phyloP scores from a whole-genome alignment of 352 stramenopile species.

The Globisporangium recalcitrans region DNA sequence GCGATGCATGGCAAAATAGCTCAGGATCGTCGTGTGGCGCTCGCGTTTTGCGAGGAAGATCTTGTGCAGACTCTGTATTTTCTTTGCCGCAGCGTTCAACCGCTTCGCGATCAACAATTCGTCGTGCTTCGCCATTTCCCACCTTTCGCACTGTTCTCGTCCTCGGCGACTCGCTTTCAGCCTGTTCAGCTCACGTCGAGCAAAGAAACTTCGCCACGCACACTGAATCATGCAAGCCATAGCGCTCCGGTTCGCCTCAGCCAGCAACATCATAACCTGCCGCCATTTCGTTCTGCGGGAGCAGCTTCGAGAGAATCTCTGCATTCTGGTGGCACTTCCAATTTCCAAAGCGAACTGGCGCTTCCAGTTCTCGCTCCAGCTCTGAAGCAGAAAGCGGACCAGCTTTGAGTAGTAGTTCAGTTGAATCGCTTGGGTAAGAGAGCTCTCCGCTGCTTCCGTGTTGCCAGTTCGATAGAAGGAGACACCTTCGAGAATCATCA shows the following conservation, averaged over 20 bases:
- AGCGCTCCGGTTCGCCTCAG: constrained; percentile 26
- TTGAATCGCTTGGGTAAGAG: constrained; percentile 32
- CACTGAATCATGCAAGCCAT: constrained; percentile 42
- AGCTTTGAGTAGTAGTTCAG: constrained; percentile 39
- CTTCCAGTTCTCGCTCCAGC: constrained; percentile 36
- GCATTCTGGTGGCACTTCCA: constrained; percentile 28
- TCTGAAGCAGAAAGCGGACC: constrained; percentile 40
- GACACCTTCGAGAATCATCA: constrained; percentile 41
- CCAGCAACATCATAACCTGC: constrained; percentile 13
- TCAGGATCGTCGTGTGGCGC: constrained; percentile 36
- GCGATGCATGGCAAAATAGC: constrained; percentile 29
- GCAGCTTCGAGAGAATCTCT: constrained; percentile 22
- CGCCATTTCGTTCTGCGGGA: constrained; percentile 21
- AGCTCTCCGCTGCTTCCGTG: constrained; percentile 20
- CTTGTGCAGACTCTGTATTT: constrained; percentile 50
- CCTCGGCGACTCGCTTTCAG: constrained; percentile 24
- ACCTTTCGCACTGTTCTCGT: constrained; percentile 32
- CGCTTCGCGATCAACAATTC: constrained; percentile 29
- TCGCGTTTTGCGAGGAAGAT: constrained; percentile 33
- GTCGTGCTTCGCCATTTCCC: constrained; percentile 40
- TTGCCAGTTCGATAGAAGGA: constrained; percentile 35
- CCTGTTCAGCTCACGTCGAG: constrained; percentile 20
- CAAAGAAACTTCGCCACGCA: constrained; percentile 29
- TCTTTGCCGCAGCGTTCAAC: constrained; percentile 33
- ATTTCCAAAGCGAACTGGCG: constrained; percentile 37